phyloP scores from a whole-genome alignment of 371 early-diverging fungal species.

The Mortierella sp. region DNA sequence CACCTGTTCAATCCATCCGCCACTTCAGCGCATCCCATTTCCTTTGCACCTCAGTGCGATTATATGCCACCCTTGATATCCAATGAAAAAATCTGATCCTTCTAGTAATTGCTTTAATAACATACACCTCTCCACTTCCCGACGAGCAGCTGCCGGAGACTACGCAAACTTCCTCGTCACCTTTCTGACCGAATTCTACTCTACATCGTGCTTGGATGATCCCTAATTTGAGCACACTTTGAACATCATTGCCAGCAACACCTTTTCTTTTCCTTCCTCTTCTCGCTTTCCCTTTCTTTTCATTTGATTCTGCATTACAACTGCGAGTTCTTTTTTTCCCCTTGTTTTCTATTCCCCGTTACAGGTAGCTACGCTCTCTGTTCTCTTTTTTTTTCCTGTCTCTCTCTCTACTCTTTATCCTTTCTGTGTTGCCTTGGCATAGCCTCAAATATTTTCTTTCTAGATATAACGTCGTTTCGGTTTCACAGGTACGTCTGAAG shows the following conservation, averaged over 20 bases:
- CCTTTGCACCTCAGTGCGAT: slow-evolving; percentile 30
- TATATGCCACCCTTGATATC: slow-evolving; percentile 54
- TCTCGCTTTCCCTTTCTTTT: not conserved
- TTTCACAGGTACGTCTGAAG: not conserved
- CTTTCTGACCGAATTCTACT: slow-evolving; percentile 45
- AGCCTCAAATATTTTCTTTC: not conserved
- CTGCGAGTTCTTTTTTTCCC: not conserved
- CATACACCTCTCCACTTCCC: slow-evolving; percentile 34
- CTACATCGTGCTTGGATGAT: slow-evolving; percentile 43
- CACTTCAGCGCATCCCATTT: slow-evolving; percentile 2
- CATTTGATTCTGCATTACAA: not conserved
- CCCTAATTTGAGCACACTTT: slow-evolving; percentile 31
- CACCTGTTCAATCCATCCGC: slow-evolving; percentile 11
- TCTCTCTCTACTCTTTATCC: not conserved
- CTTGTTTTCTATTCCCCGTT: not conserved
- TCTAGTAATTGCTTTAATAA: slow-evolving; percentile 38
- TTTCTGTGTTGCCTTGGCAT: not conserved
- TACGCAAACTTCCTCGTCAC: slow-evolving; percentile 32
- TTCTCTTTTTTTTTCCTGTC: not conserved
- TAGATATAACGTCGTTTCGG: not conserved
- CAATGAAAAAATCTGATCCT: slow-evolving; percentile 49
- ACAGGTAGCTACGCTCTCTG: no score
- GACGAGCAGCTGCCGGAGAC: slow-evolving; percentile 46
- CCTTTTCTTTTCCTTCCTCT: not conserved
- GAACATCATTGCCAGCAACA: not conserved